These are phyloP conservation scores for Alternaria triticimaculans DNA, from an alignment of 2,329 filamentous ascomycete genomes.

Conservation along the genomic window DNA sequence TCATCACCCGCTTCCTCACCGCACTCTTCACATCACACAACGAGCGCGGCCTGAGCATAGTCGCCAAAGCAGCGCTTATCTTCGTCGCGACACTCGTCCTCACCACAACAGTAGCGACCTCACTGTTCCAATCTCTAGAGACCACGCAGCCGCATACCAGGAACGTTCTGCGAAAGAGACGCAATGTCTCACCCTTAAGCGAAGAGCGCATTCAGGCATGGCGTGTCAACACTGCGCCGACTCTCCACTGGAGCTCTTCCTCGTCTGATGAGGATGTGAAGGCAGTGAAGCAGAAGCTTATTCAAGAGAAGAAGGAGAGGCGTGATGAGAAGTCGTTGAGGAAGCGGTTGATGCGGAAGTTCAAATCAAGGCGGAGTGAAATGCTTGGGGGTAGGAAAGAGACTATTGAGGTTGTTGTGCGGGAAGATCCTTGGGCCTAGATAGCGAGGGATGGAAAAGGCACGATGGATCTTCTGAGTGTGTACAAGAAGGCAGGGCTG, in stretches of 20 bases:
- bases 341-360: not conserved
- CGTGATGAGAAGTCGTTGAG: not conserved
- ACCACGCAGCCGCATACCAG: not conserved
- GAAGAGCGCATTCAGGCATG: not conserved
- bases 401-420: not conserved
- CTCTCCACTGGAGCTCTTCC: not conserved
- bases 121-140: not conserved
- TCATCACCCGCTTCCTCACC: not conserved
- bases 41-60: not conserved
- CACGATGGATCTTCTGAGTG: not conserved
- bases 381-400: constrained; percentile 1
- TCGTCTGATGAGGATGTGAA: not conserved
- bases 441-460: not conserved
- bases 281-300: not conserved
- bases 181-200: not conserved
- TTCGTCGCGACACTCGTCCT: not conserved
- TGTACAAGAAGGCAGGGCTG: not conserved
- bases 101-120: not conserved
- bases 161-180: not conserved
- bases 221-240: not conserved
- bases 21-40: not conserved
- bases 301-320: not conserved
- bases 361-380: not conserved
- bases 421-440: not conserved
- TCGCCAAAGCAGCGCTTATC: not conserved